phyloP scores from a whole-genome alignment of 2,329 filamentous ascomycete species.

The Sporothrix phasma region DNA sequence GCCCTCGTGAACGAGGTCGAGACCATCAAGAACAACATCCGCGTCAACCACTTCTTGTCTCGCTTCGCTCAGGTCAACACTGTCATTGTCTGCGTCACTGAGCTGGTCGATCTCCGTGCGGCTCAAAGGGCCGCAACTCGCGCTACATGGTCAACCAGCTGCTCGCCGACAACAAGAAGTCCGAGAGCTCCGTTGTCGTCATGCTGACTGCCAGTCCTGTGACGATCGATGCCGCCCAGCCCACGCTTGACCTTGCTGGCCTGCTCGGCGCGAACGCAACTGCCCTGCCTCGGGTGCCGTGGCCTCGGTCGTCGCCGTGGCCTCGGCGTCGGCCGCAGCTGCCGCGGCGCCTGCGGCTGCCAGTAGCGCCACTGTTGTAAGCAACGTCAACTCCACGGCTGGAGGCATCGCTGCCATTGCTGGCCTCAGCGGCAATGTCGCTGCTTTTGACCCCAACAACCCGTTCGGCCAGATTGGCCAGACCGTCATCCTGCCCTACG shows the following conservation, averaged over 20 bases:
- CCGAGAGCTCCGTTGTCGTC: slow-evolving; percentile 27
- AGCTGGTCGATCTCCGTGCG: slow-evolving; percentile 28
- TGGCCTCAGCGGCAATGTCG: slow-evolving; percentile 13
- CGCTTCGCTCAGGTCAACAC: slow-evolving; percentile 30
- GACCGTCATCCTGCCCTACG: slow-evolving; percentile 29
- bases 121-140: slow-evolving; percentile 23
- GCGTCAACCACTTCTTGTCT: slow-evolving; percentile 31
- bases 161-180: slow-evolving; percentile 29
- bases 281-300: neutral
- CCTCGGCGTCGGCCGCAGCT: slow-evolving; percentile 15
- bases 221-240: slow-evolving; percentile 26
- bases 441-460: slow-evolving; percentile 24
- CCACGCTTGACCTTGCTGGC: slow-evolving; percentile 20
- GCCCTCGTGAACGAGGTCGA: slow-evolving; percentile 30
- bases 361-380: slow-evolving; percentile 18
- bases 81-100: slow-evolving; percentile 30
- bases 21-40: slow-evolving; percentile 34
- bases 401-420: neutral
- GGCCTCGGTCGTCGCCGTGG: slow-evolving; percentile 5
- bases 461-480: slow-evolving; percentile 29
- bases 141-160: slow-evolving; percentile 33
- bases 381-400: neutral
- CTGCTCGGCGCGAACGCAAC: slow-evolving; percentile 12
- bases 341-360: slow-evolving; percentile 13
- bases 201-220: slow-evolving; percentile 31